phyloP scores from a whole-genome alignment of 164 flowering plant genomes.

The Platanus orientalis region DNA sequence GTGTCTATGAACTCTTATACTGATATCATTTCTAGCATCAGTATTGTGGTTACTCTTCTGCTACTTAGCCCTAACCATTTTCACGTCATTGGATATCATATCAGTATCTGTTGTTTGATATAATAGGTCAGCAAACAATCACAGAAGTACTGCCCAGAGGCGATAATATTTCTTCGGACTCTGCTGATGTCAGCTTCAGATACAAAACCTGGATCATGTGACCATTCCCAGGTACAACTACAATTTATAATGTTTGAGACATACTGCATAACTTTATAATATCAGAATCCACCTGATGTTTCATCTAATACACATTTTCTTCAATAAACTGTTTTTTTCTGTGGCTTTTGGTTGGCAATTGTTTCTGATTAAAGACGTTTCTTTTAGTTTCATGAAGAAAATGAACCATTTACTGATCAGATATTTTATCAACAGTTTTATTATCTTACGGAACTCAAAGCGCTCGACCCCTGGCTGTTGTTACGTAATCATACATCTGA shows the following conservation, averaged over 20 bases:
- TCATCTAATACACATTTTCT: too few relatives aligned
- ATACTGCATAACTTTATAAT: too few relatives aligned
- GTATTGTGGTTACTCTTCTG: background rate
- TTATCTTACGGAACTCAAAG: slow-evolving; percentile 58
- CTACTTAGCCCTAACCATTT: background rate
- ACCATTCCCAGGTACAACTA: slow-evolving; percentile 44
- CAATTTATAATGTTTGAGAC: too few relatives aligned
- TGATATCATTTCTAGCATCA: too few relatives aligned
- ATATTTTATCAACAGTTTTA: too few relatives aligned
- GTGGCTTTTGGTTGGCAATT: too few relatives aligned
- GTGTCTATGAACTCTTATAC: background rate
- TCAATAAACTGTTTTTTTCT: too few relatives aligned
- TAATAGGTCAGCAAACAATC: slow-evolving; percentile 69
- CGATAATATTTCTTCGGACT: slow-evolving; percentile 55
- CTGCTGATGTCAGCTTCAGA: slow-evolving; percentile 54
- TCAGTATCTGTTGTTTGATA: background rate
- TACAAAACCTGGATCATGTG: slow-evolving; percentile 23
- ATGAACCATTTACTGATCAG: too few relatives aligned
- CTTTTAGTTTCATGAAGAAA: too few relatives aligned
- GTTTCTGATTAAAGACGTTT: too few relatives aligned
- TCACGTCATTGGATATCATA: too few relatives aligned
- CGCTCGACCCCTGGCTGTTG: slow-evolving; percentile 44
- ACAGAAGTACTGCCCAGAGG: slow-evolving; percentile 83
- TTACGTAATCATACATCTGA: slow-evolving; percentile 35
- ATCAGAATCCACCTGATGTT: too few relatives aligned